Percentiles rank a stretch among this genome's conserved stretches.
Conservation (phyloP, 2,329 filamentous ascomycete species). For the Aspergillus luchuensis region DNA sequence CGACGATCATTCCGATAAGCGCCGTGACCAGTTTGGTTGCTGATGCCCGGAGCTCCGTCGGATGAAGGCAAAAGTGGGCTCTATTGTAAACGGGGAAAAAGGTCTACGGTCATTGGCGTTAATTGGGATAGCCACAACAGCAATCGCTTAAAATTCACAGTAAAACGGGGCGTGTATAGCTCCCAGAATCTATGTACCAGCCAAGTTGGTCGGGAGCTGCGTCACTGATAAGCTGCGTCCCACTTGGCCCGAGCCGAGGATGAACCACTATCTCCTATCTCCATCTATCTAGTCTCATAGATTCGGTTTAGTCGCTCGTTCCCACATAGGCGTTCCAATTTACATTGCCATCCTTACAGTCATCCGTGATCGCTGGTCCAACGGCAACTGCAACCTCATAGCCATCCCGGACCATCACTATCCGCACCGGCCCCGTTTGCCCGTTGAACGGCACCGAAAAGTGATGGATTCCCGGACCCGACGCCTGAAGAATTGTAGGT, state of each 20-base stretch:
- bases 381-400: slow-evolving; percentile 23
- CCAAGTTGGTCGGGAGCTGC: not conserved
- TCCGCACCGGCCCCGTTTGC: slow-evolving; percentile 30
- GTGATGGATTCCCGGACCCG: slow-evolving; percentile 31
- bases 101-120: too few relatives aligned
- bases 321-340: slow-evolving; percentile 43
- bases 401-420: slow-evolving; percentile 30
- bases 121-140: too few relatives aligned
- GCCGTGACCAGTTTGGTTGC: not conserved
- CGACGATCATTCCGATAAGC: not conserved
- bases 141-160: too few relatives aligned
- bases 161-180: too few relatives aligned
- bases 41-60: not conserved
- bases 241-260: not conserved
- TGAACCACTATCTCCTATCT: not conserved
- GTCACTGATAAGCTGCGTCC: not conserved
- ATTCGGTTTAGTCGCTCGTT: slow-evolving; percentile 24
- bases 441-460: slow-evolving; percentile 37
- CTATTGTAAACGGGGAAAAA: not conserved
- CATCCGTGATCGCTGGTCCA: slow-evolving; percentile 34
- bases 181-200: not conserved
- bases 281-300: too few relatives aligned
- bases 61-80: not conserved
- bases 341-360: slow-evolving; percentile 31
- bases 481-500: slow-evolving; percentile 26